phyloP scores from a whole-genome alignment of 352 stramenopile species.

The Pythium rhizo-oryzae region DNA sequence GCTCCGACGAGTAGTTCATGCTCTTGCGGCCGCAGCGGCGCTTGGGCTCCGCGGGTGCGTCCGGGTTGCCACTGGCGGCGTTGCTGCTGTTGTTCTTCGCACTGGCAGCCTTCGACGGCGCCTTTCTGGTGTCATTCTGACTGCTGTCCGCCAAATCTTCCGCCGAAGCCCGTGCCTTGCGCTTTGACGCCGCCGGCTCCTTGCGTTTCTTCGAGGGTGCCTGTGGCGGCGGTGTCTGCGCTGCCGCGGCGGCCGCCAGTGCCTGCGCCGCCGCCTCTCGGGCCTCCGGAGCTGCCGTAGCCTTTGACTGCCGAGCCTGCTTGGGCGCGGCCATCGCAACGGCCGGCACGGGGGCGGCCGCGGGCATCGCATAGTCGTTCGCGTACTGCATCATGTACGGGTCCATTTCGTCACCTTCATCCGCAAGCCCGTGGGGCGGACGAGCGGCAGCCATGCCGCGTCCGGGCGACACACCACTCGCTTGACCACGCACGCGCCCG shows the following conservation, averaged over 20 bases:
- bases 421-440: not conserved
- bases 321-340: not conserved
- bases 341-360: not conserved
- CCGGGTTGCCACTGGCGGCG: no score
- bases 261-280: not conserved
- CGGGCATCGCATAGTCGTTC: constrained; percentile 12
- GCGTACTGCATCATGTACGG: constrained; percentile 16
- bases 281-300: not conserved
- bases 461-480: not conserved
- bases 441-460: not conserved
- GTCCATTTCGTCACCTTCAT: not conserved
- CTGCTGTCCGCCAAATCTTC: not conserved
- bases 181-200: constrained; percentile 17
- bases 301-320: not conserved
- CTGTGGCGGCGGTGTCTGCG: not conserved
- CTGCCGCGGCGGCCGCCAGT: not conserved
- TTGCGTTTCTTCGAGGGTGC: constrained; percentile 23
- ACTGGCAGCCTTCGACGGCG: not conserved
- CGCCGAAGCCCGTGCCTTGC: not conserved
- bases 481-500: not conserved
- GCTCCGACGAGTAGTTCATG: constrained; percentile 87
- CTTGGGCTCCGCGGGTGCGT: constrained; percentile 39
- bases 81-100: not conserved
- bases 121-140: not conserved
- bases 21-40: constrained; percentile 79